These are phyloP conservation scores for Dioszegia hungarica DNA, from an alignment of 768 basidiomycete species.

Conservation along the genomic window DNA sequence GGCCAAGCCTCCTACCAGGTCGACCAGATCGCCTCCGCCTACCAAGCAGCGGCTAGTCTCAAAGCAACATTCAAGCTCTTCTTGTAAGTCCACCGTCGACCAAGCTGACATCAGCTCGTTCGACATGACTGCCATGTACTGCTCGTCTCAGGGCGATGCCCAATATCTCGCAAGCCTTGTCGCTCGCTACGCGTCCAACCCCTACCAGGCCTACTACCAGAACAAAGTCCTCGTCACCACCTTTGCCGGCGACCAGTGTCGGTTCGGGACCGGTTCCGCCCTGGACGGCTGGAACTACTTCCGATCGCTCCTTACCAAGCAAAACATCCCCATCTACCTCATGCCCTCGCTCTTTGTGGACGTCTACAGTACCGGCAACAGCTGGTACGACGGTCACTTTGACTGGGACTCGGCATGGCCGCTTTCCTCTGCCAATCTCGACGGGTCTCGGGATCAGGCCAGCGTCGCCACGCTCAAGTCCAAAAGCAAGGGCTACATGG, in stretches of 20 bases:
- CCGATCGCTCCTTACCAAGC: constrained; percentile 16
- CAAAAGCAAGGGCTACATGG: constrained; percentile 47
- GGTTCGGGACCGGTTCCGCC: constrained; percentile 41
- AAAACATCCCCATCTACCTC: constrained; percentile 14
- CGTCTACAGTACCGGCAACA: constrained; percentile 10
- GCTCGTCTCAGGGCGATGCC: constrained; percentile 27
- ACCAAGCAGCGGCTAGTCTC: constrained; percentile 35
- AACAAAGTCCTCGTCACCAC: constrained; percentile 46
- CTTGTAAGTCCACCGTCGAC: constrained; percentile 20
- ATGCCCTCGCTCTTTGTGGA: constrained; percentile 24
- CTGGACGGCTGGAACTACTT: constrained; percentile 41
- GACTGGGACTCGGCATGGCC: constrained; percentile 79
- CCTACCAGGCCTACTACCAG: constrained; percentile 44
- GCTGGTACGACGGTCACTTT: constrained; percentile 46
- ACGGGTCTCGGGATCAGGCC: constrained; percentile 45
- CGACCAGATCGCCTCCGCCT: constrained; percentile 40
- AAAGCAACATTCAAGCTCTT: constrained; percentile 36
- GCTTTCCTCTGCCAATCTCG: constrained; percentile 48
- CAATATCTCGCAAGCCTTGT: constrained; percentile 27
- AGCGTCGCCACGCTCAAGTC: constrained; percentile 33
- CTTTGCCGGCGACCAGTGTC: constrained; percentile 50
- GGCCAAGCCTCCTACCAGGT: constrained; percentile 48
- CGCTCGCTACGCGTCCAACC: constrained; percentile 24
- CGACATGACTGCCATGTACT: constrained; percentile 44
- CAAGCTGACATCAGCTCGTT: constrained; percentile 22